Evolutionary conservation across 768 basidiomycete genomes (phyloP).

Genomic region (Paxillus involutus): DNA sequence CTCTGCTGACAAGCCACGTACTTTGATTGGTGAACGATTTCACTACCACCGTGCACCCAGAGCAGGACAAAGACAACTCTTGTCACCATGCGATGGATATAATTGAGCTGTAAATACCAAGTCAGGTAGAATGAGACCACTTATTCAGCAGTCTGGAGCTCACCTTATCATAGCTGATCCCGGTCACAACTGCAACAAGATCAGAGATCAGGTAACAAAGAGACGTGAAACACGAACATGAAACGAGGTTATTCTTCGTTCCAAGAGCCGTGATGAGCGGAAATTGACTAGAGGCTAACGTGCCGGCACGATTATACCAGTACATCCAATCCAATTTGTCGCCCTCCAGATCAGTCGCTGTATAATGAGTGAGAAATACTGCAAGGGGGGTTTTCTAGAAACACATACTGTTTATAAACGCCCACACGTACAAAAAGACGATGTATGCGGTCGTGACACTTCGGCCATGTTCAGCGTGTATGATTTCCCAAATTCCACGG

Average conservation of each 20-base stretch:
- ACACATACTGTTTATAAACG: conserved; percentile 45
- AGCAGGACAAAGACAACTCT: conserved; percentile 43
- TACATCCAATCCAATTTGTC: conserved; percentile 19
- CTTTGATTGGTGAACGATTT: conserved; percentile 26
- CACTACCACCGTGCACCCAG: conserved; percentile 47
- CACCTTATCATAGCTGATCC: conserved; percentile 48
- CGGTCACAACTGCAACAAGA: conserved; percentile 43
- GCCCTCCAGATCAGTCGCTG: conserved; percentile 24
- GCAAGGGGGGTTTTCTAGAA: not conserved
- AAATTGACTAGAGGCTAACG: conserved; percentile 47
- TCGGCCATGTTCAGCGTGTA: conserved; percentile 40
- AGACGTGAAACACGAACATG: conserved; percentile 27
- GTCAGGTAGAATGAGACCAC: not conserved
- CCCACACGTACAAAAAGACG: conserved; percentile 40
- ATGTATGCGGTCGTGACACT: conserved; percentile 46
- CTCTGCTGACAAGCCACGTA: not conserved
- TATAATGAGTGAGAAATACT: not conserved
- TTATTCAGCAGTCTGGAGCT: conserved; percentile 16
- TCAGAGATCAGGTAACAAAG: not conserved
- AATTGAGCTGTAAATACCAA: conserved; percentile 25
- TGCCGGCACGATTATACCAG: conserved; percentile 38
- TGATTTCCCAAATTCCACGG: conserved; percentile 41
- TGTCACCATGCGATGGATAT: conserved; percentile 44
- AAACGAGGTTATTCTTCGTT: conserved; percentile 58
- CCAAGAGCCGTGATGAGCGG: conserved; percentile 58